Base-by-base conservation (phyloP, 2,329 filamentous ascomycete genomes). In the Torrubiella hemipterigena region DNA sequence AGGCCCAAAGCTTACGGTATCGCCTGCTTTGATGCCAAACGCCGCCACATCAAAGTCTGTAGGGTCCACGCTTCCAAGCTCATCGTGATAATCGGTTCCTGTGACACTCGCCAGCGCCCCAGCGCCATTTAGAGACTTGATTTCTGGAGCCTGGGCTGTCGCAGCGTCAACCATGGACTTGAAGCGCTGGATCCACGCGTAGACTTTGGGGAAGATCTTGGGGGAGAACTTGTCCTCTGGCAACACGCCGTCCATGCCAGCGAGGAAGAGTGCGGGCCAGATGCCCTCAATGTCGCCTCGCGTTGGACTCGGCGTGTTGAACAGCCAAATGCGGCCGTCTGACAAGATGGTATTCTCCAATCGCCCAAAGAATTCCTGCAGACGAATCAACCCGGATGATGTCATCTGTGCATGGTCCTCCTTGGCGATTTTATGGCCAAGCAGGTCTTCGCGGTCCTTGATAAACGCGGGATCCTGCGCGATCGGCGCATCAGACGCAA, bases 251-350 rank as follows among this genome's bases (percentile, higher is more conserved):
- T 65, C 65, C 28, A 81, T 56, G 9, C 52, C 55, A 3, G 54
- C 49, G 2, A 82, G 51, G 80, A 80, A 85, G 50, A 77, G 67
- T 40, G 84, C 65, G 1, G 69, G 63, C 75, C 74, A 83, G 10
- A 79, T 55, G 26, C 68, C 73, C 54, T 85, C 74, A 37, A 85
- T 73, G 49, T 86, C 81, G 4, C 70, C 75, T 38, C 82, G 49
- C 2, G 59, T 64, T 2, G 74, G 71, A 13, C 51, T 49, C 3
- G 62, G 45, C 2, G 63, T 68, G 9, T 57, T 61, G 10, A 77
- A 52, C 7, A 84, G 53, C 78, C 77, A 85, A 4, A 65, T 48
- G 33, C 77, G 61, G n/a, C 72, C 76, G 52, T 84, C 78, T 1
- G 61, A 67, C 5, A 86, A 58, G 32, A 83, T 49, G 1, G 65